phyloP scores from a whole-genome alignment of 495 filamentous ascomycete species.

The Talaromyces adpressus region DNA sequence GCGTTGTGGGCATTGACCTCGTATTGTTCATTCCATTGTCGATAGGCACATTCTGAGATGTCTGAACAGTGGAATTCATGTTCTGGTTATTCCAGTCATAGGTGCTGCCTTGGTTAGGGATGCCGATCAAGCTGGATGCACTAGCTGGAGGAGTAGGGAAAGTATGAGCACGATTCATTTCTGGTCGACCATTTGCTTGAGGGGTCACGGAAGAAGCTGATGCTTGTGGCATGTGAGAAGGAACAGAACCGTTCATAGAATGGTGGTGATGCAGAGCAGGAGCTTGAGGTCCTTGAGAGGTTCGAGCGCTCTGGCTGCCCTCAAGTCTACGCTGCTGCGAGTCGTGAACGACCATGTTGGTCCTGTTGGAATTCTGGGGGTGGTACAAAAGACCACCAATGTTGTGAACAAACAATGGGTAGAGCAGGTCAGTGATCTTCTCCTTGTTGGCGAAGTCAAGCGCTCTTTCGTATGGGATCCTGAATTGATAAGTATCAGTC shows the following conservation, averaged over 20 bases:
- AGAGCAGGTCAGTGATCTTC: slow-evolving; percentile 93
- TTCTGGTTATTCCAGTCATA: slow-evolving; percentile 67
- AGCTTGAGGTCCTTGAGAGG: slow-evolving; percentile 52
- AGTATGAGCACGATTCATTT: slow-evolving; percentile 74
- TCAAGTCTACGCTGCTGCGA: slow-evolving; percentile 66
- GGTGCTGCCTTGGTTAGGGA: slow-evolving; percentile 65
- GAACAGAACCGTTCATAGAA: slow-evolving; percentile 63
- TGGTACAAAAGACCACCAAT: slow-evolving; percentile 93
- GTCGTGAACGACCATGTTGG: slow-evolving; percentile 81
- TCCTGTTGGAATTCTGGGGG: slow-evolving; percentile 76
- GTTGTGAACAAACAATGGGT: slow-evolving; percentile 96
- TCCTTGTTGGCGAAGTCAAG: slow-evolving; percentile 99
- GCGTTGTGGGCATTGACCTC: slow-evolving; percentile 88
- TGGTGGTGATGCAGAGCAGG: slow-evolving; percentile 72
- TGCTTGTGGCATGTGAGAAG: slow-evolving; percentile 55
- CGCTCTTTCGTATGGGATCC: slow-evolving; percentile 96
- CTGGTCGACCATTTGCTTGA: slow-evolving; percentile 64
- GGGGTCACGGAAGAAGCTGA: slow-evolving; percentile 62
- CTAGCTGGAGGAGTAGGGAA: slow-evolving; percentile 94
- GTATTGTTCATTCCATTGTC: slow-evolving; percentile 75
- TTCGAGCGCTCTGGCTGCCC: slow-evolving; percentile 25
- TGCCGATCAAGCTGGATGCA: slow-evolving; percentile 80
- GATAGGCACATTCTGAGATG: slow-evolving; percentile 70
- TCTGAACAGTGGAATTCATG: slow-evolving; percentile 56
- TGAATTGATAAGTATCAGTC: slow-evolving; percentile 20